These are phyloP conservation scores for Teunomyces cretensis DNA, from an alignment of 805 yeast genomes.

Conservation along the genomic window DNA sequence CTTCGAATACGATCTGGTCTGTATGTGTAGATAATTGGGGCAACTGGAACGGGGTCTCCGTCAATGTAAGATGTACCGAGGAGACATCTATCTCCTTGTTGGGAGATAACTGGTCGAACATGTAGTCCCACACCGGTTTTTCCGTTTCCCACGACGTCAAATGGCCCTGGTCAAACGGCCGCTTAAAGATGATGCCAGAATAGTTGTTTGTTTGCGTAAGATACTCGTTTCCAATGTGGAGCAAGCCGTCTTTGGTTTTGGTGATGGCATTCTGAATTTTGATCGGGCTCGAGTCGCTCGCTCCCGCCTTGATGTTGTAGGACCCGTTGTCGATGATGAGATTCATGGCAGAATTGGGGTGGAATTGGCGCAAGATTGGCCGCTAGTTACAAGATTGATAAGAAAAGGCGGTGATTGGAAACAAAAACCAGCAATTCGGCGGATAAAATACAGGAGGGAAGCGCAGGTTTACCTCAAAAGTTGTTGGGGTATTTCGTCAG, in stretches of 20 bases:
- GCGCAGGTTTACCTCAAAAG: no score
- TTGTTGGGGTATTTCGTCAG: no score
- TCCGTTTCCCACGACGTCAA: slow-evolving; percentile 89
- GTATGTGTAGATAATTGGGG: slow-evolving; percentile 80
- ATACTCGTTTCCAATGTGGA: slow-evolving; percentile 71
- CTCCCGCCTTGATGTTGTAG: slow-evolving; percentile 63
- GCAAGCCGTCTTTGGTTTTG: slow-evolving; percentile 70
- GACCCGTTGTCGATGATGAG: slow-evolving; percentile 90
- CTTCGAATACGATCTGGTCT: slow-evolving; percentile 93
- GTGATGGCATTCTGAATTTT: slow-evolving; percentile 66
- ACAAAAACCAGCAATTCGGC: no score
- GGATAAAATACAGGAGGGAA: no score
- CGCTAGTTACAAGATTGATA: no score
- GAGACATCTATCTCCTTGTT: slow-evolving; percentile 34
- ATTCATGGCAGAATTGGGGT: slow-evolving; percentile 8
- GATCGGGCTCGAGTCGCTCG: slow-evolving; percentile 12
- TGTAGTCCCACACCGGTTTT: slow-evolving; percentile 86
- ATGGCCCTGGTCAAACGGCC: slow-evolving; percentile 91
- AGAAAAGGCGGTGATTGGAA: no score
- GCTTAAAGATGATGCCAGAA: slow-evolving; percentile 66
- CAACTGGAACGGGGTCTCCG: slow-evolving; percentile 79
- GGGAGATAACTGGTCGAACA: slow-evolving; percentile 46
- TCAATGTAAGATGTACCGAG: slow-evolving; percentile 62
- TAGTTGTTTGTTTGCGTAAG: slow-evolving; percentile 63
- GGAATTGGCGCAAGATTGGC: no score